phyloP scores from a whole-genome alignment of 2,329 filamentous ascomycete species.

The Fonsecaea erecta region DNA sequence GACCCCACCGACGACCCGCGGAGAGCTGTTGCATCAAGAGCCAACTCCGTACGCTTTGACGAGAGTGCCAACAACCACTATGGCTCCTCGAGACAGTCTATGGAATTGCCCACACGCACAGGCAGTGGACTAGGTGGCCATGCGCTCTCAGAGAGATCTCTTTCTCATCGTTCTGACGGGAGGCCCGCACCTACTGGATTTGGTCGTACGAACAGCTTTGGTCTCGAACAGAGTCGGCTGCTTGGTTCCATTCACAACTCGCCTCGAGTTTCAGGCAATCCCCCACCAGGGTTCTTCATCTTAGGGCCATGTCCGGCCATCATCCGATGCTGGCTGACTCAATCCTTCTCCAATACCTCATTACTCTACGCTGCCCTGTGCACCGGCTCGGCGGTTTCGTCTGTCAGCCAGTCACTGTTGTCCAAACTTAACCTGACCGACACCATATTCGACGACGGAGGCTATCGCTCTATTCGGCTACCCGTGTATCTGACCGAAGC shows the following conservation, averaged over 20 bases:
- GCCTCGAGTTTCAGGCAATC: conserved; percentile 65
- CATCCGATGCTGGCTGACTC: conserved; percentile 92
- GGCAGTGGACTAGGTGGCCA: conserved; percentile 78
- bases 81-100: conserved; percentile 80
- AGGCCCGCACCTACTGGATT: conserved; percentile 91
- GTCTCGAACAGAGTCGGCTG: conserved; percentile 74
- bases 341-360: conserved; percentile 84
- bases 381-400: conserved; percentile 86
- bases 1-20: conserved; percentile 85
- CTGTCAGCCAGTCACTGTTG: conserved; percentile 75
- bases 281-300: conserved; percentile 82
- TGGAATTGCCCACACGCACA: conserved; percentile 79
- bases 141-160: conserved; percentile 83
- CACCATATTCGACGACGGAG: conserved; percentile 69
- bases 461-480: conserved; percentile 71
- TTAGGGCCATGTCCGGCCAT: conserved; percentile 90
- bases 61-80: conserved; percentile 94
- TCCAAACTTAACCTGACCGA: conserved; percentile 73
- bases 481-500: conserved; percentile 91
- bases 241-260: conserved; percentile 69
- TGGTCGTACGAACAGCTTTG: conserved; percentile 83
- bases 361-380: conserved; percentile 91
- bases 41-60: conserved; percentile 97
- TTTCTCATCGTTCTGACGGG: conserved; percentile 95
- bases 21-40: conserved; percentile 78